Evolutionary conservation across 2,329 filamentous ascomycete genomes (phyloP), one percentile per base, ranked within the genome.

Genomic region (Pyricularia grisea): DNA sequence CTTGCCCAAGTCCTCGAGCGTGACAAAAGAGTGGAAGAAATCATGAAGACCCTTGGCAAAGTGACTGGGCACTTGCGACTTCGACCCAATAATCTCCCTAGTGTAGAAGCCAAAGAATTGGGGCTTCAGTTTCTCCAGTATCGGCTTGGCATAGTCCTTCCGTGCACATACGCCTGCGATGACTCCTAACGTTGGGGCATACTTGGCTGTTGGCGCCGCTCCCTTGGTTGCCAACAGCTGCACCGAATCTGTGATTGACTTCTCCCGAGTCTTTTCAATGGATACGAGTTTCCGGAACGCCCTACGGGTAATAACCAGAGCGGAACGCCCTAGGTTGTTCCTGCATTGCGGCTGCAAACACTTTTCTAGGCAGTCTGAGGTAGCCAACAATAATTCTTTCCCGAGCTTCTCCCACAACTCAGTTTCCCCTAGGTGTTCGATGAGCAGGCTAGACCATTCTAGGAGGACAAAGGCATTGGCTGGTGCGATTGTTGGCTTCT

Each of bases 111-210:
- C 82, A 77, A 93, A 90, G 77, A 94, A 92, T 67, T 90, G 84
- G 63, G 87, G 81, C 80, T 94, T 97, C 70, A 87, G 83, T 64
- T 81, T 79, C 69, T 88, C 85, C 66, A 98, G 77, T 33, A 88
- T 78, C 5, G 86, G 79, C 74, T 88, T 90, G 66, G 88, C 84
- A 70, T 85, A 79, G 3, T 86, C 80, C 68, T 94, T 85, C 68
- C 94, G 90, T 60, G 90, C 88, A 75, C 90, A 93, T 10, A 97
- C 94, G 6, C 94, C 94, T 64, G 93, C 92, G 72, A 99, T 86
- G 67, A 96, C 87, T 23, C 95, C 95, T 1, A 99, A 85, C 70
- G 96, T 85, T 11, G 91, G 82, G 14, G 92, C 88, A 81, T 97
- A 90, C 74, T 85, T 92, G 68, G 90, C 84, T 3, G 85, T 84